These are phyloP conservation scores for Anacardium occidentale DNA, from an alignment of 345 rosid genomes.

Conservation along the genomic window DNA sequence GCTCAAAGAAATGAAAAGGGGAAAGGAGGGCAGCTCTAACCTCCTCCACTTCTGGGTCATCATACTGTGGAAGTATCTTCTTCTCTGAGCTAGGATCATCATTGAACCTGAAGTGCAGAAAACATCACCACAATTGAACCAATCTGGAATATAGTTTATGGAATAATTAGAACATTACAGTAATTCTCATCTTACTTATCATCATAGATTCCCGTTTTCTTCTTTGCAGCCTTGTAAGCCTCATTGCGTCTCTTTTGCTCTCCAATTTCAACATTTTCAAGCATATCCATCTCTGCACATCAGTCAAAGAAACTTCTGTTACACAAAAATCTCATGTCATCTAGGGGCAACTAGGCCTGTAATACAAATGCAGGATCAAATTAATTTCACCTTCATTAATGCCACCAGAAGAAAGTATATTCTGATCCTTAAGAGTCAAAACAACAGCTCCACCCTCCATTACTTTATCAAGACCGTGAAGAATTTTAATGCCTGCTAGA, in stretches of 20 bases:
- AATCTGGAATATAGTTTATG: neutral
- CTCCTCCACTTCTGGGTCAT: constrained; percentile 71
- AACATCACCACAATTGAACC: neutral
- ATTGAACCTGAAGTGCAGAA: constrained; percentile 59
- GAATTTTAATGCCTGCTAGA: constrained; percentile 82
- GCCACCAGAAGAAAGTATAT: constrained; percentile 76
- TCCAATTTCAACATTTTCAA: constrained; percentile 97
- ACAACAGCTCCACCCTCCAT: constrained; percentile 94
- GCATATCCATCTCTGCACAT: constrained; percentile 86
- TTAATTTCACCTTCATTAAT: constrained; percentile 67
- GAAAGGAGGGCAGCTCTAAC: constrained; percentile 34
- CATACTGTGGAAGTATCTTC: constrained; percentile 95
- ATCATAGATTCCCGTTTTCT: constrained; percentile 70
- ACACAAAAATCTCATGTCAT: constrained; percentile 32
- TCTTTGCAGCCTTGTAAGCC: constrained; percentile 90
- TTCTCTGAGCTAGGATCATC: constrained; percentile 71
- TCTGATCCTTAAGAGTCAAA: constrained; percentile 91
- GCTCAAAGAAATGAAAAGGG: neutral
- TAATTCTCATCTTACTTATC: constrained; percentile 66
- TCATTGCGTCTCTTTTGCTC: constrained; percentile 90
- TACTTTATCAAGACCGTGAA: constrained; percentile 92
- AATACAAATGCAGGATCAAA: constrained; percentile 21
- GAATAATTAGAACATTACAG: constrained; percentile 1
- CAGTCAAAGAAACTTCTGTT: constrained; percentile 37
- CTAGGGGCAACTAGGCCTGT: constrained; percentile 13